Base-by-base conservation (phyloP, 768 basidiomycete species). In the Trametes maxima region DNA sequence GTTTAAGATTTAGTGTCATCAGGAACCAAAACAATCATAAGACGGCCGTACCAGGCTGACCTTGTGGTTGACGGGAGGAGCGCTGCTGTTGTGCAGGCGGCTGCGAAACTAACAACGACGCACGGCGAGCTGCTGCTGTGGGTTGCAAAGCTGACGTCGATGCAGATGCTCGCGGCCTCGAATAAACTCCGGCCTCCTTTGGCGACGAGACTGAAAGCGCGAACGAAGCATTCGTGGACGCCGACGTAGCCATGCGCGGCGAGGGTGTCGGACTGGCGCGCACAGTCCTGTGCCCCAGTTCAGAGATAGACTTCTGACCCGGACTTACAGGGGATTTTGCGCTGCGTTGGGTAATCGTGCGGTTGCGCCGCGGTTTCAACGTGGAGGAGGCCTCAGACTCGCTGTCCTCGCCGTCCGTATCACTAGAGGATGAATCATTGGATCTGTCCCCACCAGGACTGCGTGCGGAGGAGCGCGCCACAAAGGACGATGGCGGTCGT, bases 111-210 rank as follows among this genome's bases (percentile, higher is more conserved):
- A 61, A 25, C 60, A 67, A 36, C 37, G 81, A 83, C 1, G 83
- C 86, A 37, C 80, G 76, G 57, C 78, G 80, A 0, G 83, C 83
- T 10, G 83, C 82, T 24, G 78, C 76, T 46, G 75, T 79, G 0
- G 85, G 85, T 2, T 77, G 73, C 40, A 85, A 58, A 5, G 87
- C 86, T 64, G 85, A 85, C 2, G 85, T 80, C 10, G 87, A 88
- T 43, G 73, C 76, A 49, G 84, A 86, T 24, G 84, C 84, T 1
- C 82, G 78, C n/a, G 69, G 70, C 44, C 82, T 76, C 14, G 66
- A 68, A 16, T 68, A 72, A 25, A 66, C 56, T 40, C 57, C 68
- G 16, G 47, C 57, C 7, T 52, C 55, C 50, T 33, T 59, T 21
- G 51, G 16, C n/a, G 49, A 36, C 25, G 59, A 44, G 10, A 54